Percentiles rank a stretch among this genome's conserved stretches.
phyloP scores from a whole-genome alignment of 208 protist species.

The Porcisia deanei region DNA sequence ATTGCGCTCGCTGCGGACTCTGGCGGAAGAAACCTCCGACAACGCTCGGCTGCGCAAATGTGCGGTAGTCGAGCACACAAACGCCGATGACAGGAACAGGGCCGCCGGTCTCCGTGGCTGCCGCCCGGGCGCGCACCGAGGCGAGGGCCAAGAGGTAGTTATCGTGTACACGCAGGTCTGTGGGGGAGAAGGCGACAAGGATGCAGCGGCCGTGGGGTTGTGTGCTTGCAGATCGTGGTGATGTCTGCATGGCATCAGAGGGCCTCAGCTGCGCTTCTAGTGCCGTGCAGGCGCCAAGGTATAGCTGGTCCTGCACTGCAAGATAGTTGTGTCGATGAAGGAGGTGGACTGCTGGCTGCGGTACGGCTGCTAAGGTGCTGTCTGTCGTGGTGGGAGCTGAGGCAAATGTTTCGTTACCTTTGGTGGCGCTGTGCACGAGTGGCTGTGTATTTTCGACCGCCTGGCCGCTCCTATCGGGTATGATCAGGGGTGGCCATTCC shows the following conservation, averaged over 20 bases:
- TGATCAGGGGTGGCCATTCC: constrained; percentile 12
- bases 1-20: constrained; percentile 79
- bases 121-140: constrained; percentile 44
- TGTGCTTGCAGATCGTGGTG: background rate
- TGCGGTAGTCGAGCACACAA: constrained; percentile 81
- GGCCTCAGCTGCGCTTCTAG: constrained; percentile 37
- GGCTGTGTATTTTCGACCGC: background rate
- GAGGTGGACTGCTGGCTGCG: constrained; percentile 5
- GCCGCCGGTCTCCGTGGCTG: constrained; percentile 11
- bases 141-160: constrained; percentile 85
- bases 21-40: constrained; percentile 85
- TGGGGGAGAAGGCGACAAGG: constrained; percentile 77
- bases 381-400: background rate
- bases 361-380: background rate
- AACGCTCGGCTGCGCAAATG: constrained; percentile 82
- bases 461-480: constrained; percentile 28
- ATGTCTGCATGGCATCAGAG: background rate
- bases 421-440: background rate
- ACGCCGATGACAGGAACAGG: constrained; percentile 68
- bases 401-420: background rate
- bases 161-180: constrained; percentile 88
- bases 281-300: constrained; percentile 51
- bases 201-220: constrained; percentile 36
- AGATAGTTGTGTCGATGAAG: constrained; percentile 38
- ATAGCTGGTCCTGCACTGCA: constrained; percentile 55